phyloP scores from a whole-genome alignment of 164 flowering plant genomes.

The Berberis thunbergii region DNA sequence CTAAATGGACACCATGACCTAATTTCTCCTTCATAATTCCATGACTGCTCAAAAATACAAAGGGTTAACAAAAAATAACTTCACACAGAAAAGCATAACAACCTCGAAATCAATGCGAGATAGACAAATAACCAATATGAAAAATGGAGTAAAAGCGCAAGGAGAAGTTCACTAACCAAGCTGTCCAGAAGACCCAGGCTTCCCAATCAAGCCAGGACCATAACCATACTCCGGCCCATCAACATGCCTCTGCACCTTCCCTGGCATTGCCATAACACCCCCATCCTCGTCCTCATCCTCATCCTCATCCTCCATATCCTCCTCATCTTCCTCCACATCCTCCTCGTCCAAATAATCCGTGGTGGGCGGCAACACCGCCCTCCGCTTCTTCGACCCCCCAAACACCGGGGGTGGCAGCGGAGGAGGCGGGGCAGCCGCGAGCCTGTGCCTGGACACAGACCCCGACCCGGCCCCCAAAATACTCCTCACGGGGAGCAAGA shows the following conservation, averaged over 20 bases:
- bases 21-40: too few relatives aligned
- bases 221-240: neutral
- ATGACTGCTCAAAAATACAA: too few relatives aligned
- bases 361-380: too few relatives aligned
- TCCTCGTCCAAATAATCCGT: too few relatives aligned
- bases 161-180: neutral
- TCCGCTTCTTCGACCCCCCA: too few relatives aligned
- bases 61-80: too few relatives aligned
- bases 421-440: conserved; percentile 17
- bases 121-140: too few relatives aligned
- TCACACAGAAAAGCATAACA: too few relatives aligned
- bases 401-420: neutral
- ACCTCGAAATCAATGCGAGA: too few relatives aligned
- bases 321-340: conserved; percentile 21
- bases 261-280: neutral
- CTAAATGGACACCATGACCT: too few relatives aligned
- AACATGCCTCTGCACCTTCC: neutral
- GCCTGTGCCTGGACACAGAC: conserved; percentile 12
- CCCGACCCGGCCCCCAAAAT: conserved; percentile 36
- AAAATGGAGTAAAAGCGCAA: neutral
- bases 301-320: conserved; percentile 22
- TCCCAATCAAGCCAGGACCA: neutral
- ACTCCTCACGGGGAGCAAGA: conserved; percentile 64
- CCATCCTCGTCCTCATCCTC: conserved; percentile 22
- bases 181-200: neutral